Percentiles rank a stretch among this genome's conserved stretches.
Conservation (phyloP, 768 basidiomycete species). For the Tephrocybe sp. region DNA sequence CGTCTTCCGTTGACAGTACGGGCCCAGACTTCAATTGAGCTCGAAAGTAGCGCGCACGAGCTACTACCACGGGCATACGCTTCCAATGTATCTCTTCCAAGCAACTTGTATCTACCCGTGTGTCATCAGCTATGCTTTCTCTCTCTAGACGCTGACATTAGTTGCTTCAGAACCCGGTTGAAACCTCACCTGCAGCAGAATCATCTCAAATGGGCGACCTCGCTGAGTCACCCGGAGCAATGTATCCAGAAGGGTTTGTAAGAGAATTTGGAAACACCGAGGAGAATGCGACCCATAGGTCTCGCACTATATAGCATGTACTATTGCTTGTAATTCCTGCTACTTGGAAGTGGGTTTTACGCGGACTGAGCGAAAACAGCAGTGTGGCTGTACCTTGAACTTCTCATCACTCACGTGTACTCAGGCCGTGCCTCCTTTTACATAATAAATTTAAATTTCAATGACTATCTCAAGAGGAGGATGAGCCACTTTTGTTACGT, state of each 20-base stretch:
- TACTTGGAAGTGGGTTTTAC: too few relatives aligned
- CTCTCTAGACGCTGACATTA: background rate
- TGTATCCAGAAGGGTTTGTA: background rate
- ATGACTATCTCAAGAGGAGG: too few relatives aligned
- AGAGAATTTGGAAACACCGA: background rate
- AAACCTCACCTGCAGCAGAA: slow-evolving; percentile 22
- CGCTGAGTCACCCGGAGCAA: background rate
- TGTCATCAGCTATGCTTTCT: background rate
- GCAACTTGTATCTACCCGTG: slow-evolving; percentile 17
- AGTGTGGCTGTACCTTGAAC: too few relatives aligned
- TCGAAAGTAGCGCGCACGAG: background rate
- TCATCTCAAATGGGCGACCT: slow-evolving; percentile 21
- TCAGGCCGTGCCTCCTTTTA: too few relatives aligned
- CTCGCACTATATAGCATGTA: slow-evolving; percentile 2
- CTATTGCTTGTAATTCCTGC: background rate
- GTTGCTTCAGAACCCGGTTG: slow-evolving; percentile 5
- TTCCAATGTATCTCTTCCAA: slow-evolving; percentile 12
- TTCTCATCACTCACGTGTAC: too few relatives aligned
- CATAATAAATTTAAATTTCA: too few relatives aligned
- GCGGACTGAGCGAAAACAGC: too few relatives aligned
- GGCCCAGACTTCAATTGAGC: slow-evolving; percentile 1
- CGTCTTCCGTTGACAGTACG: background rate
- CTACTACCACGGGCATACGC: slow-evolving; percentile 1
- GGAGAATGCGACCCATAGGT: background rate
- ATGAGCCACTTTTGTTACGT: too few relatives aligned